Percentiles rank a stretch among this genome's conserved stretches.
Evolutionary conservation across 1,139 yeast species (phyloP).

Genomic region (Yamadazyma buinensis): DNA sequence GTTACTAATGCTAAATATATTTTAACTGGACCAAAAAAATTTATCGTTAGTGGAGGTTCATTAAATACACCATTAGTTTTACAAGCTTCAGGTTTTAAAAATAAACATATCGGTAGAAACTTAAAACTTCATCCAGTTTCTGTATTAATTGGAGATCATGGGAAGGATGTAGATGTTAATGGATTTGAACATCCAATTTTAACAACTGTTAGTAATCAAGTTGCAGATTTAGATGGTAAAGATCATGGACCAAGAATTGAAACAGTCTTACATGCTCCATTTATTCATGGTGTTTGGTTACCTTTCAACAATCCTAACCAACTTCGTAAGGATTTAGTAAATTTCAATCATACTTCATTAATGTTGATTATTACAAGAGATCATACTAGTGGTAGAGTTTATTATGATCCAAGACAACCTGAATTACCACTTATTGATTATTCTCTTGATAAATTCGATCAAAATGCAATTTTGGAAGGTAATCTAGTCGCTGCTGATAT

Average conservation of each 20-base stretch:
- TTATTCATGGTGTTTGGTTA: slow-evolving; percentile 30
- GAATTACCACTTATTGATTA: slow-evolving; percentile 39
- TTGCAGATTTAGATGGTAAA: slow-evolving; percentile 51
- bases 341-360: slow-evolving; percentile 39
- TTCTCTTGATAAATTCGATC: slow-evolving; percentile 38
- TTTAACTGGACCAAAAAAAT: slow-evolving; percentile 46
- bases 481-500: slow-evolving; percentile 43
- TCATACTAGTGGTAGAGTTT: slow-evolving; percentile 39
- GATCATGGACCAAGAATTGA: slow-evolving; percentile 59
- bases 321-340: slow-evolving; percentile 30
- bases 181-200: slow-evolving; percentile 45
- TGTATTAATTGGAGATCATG: slow-evolving; percentile 41
- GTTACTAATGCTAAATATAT: slow-evolving; percentile 27
- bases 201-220: slow-evolving; percentile 49
- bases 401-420: slow-evolving; percentile 33
- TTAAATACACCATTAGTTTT: slow-evolving; percentile 51
- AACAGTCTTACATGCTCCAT: slow-evolving; percentile 47
- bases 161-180: slow-evolving; percentile 27
- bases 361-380: slow-evolving; percentile 51
- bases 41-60: slow-evolving; percentile 49
- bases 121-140: slow-evolving; percentile 54
- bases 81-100: slow-evolving; percentile 50
- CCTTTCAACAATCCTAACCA: slow-evolving; percentile 45
- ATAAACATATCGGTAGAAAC: slow-evolving; percentile 51
- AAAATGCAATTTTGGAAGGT: slow-evolving; percentile 39